Evolutionary conservation across 1,284 basidiomycete species (phyloP).

Genomic region (Pulchroboletus neoregius): DNA sequence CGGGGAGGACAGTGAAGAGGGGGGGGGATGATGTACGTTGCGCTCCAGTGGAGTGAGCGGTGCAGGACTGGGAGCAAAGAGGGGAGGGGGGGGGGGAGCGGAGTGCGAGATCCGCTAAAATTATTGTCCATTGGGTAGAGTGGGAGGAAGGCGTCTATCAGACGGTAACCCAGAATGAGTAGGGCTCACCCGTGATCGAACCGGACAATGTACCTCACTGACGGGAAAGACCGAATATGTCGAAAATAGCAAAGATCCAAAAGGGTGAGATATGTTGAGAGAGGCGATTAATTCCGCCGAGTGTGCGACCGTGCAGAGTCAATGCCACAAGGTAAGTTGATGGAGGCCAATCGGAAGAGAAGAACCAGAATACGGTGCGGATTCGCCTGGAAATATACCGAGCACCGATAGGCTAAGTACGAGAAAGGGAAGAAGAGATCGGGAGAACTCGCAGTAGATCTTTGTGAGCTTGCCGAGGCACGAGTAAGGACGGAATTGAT

Average conservation of each 20-base stretch:
- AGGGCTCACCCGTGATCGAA: slow-evolving; percentile 22
- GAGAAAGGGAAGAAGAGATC: slow-evolving; percentile 33
- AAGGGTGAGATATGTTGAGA: slow-evolving; percentile 20
- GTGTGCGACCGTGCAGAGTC: slow-evolving; percentile 26
- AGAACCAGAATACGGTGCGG: slow-evolving; percentile 36
- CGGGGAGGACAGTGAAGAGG: slow-evolving; percentile 1
- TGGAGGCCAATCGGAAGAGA: slow-evolving; percentile 28
- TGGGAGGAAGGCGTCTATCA: slow-evolving; percentile 17
- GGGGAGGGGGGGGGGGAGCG: not conserved
- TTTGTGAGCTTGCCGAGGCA: slow-evolving; percentile 31
- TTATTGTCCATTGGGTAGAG: slow-evolving; percentile 4
- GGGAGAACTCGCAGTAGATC: slow-evolving; percentile 22
- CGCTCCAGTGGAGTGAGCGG: not conserved
- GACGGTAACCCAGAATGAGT: slow-evolving; percentile 18
- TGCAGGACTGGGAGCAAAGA: slow-evolving; percentile 1
- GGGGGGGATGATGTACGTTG: not conserved
- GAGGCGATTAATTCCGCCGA: slow-evolving; percentile 30
- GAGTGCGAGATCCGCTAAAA: slow-evolving; percentile 10
- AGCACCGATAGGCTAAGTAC: slow-evolving; percentile 39
- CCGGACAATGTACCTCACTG: slow-evolving; percentile 33
- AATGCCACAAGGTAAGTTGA: slow-evolving; percentile 31
- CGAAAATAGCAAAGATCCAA: slow-evolving; percentile 30
- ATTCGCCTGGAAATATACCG: slow-evolving; percentile 33
- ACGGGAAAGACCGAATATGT: slow-evolving; percentile 27
- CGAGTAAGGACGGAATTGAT: slow-evolving; percentile 29